Evolutionary conservation across 352 stramenopile species (phyloP), one percentile per base, ranked within the genome.

Genomic region (Pythium pyrilobum): DNA sequence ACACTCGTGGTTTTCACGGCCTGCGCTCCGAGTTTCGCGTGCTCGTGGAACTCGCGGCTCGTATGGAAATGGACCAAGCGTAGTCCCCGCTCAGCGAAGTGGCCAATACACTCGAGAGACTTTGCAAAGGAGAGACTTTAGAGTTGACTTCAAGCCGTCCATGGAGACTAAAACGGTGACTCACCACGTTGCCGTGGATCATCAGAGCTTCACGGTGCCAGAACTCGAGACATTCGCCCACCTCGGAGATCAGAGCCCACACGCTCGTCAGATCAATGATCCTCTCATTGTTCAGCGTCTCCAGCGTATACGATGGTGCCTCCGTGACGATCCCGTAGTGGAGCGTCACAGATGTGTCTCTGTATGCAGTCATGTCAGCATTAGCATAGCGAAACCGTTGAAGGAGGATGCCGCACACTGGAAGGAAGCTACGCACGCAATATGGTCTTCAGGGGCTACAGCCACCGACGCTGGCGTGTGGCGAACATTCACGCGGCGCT

Each of bases 181-280:
- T 29, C 64, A 90, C 80, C 31, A 90, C 73, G 44, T 87, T 87
- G 32, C 80, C 80, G 37, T 90, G 74, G 16, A 74, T 62, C 48
- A 83, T 54, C 13, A 56, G 69, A 0, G 76, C 76, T n/a, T 72
- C 62, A 4, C 47, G 41, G 40, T 90, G 80, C 73, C 73, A 90
- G 25, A 87, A 85, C 13, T 41, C 47, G 15, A 86, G 48, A 31
- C 77, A 87, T 11, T 76, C 67, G 0, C 70, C 73, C 6, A 85
- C 16, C 48, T 81, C 69, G 5, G 64, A 65, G 7, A 80, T 56
- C 1, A 88, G 60, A 0, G 62, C 47, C 2, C 64, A 65, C 20
- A 72, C 39, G 8, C 52, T 59, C 10, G 59, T 68, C 3, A 50
- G 38, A 33, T 84, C 62, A 15, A 60, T 60, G 13, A 77, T 25